These are phyloP conservation scores for Cytospora piceae DNA, from an alignment of 2,329 filamentous ascomycete species.

Conservation along the genomic window DNA sequence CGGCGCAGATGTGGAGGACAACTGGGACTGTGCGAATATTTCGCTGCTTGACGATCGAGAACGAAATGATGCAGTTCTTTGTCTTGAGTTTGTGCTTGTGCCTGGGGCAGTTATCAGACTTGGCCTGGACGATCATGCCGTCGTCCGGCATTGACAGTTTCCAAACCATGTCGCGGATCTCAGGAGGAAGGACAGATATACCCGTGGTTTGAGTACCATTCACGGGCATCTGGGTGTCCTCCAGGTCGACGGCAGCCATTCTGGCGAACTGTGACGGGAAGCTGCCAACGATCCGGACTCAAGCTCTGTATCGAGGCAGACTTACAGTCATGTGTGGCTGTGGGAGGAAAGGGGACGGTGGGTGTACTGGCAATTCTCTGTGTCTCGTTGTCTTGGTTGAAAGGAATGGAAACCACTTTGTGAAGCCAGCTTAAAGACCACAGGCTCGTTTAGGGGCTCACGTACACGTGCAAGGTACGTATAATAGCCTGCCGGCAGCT, in stretches of 20 bases:
- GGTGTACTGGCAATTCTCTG: not conserved
- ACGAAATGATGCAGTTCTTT: not conserved
- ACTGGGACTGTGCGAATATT: not conserved
- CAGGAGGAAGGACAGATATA: not conserved
- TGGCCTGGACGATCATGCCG: not conserved
- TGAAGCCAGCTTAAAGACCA: not conserved
- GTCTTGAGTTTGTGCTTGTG: not conserved
- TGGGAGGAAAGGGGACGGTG: not conserved
- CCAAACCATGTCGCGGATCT: not conserved
- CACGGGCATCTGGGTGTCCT: too few relatives aligned
- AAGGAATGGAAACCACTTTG: not conserved
- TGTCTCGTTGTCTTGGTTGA: not conserved
- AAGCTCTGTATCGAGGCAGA: not conserved
- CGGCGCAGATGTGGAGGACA: not conserved
- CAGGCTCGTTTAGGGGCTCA: not conserved
- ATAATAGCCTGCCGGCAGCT: not conserved
- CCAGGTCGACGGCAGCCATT: not conserved
- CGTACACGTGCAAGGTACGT: not conserved
- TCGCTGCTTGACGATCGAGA: not conserved
- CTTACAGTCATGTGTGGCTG: not conserved
- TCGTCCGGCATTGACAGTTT: not conserved
- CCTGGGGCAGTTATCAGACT: not conserved
- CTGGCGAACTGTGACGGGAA: not conserved
- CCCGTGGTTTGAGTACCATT: not conserved
- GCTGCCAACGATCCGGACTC: not conserved